Conservation (phyloP, 768 basidiomycete genomes). For the Tricholomella constricta region DNA sequence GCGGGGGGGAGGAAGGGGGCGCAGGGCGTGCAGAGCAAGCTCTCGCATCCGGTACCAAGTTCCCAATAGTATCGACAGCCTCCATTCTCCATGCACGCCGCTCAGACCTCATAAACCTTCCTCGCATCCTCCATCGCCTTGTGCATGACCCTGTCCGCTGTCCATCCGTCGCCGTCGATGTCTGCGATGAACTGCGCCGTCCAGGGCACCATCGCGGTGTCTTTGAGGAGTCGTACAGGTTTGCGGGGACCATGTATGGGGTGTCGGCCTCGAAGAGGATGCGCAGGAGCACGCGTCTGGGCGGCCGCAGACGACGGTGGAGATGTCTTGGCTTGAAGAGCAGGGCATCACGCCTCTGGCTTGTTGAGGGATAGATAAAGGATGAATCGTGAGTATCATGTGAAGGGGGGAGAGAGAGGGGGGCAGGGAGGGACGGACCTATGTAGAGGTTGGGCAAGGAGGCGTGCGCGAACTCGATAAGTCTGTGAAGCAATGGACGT, state of each 20-base stretch:
- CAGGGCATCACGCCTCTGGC: conserved; percentile 88
- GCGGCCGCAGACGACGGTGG: conserved; percentile 53
- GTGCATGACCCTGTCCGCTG: conserved; percentile 56
- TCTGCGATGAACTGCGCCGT: conserved; percentile 73
- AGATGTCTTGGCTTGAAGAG: conserved; percentile 70
- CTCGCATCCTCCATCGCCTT: conserved; percentile 66
- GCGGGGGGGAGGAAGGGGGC: too few relatives aligned
- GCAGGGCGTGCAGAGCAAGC: too few relatives aligned
- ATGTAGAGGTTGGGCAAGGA: conserved; percentile 81
- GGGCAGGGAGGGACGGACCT: conserved; percentile 35
- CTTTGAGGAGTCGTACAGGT: conserved; percentile 64
- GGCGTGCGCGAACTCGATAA: conserved; percentile 72
- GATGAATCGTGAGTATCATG: too few relatives aligned
- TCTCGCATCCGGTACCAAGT: too few relatives aligned
- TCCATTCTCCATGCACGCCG: too few relatives aligned
- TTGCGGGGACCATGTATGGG: conserved; percentile 83
- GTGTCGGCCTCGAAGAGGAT: conserved; percentile 85
- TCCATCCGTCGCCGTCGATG: conserved; percentile 48
- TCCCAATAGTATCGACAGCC: too few relatives aligned
- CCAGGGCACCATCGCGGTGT: conserved; percentile 80
- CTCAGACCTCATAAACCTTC: conserved; percentile 58
- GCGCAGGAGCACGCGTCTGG: conserved; percentile 34
- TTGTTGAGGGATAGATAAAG: conserved; percentile 24
- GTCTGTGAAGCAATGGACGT: conserved; percentile 90
- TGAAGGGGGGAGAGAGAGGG: too few relatives aligned